Evolutionary conservation across 768 basidiomycete species (phyloP), one percentile per base, ranked within the genome.

Genomic region (Fomitopsis pulvina): DNA sequence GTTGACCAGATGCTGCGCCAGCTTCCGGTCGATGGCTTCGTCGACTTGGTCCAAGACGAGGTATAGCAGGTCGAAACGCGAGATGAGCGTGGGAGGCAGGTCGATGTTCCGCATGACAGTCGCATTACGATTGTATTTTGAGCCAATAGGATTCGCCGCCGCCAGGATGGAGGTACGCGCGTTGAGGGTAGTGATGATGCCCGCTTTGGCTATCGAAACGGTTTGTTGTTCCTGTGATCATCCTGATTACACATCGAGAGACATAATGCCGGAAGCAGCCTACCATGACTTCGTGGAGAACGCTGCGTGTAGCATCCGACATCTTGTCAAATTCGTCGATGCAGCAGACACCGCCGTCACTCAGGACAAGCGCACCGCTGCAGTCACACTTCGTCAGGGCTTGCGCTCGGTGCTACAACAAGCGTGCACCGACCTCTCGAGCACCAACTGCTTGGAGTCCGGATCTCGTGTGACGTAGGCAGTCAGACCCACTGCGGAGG

Each of bases 271-370:
- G 30, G 34, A 2, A 4, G 1, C 9, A 28, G 57, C 75, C 47
- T 56, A 91, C 90, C 95, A 98, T 98, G 14, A 96, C 94, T 81
- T 98, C 95, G 68, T 99, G 96, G 40, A 99, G 79, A 8, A 98
- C 95, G 63, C 96, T 97, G 41, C 96, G 85, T 39, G 96, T 98
- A 4, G 90, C 81, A 53, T 97, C 87, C 29, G 94, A 93, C 96
- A 99, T 99, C 68, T 99, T 99, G 71, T 99, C 96, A 59, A 99
- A 98, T 68, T 98, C 95, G 58, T 98, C 95, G 57, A 98, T 98
- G 63, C 95, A 98, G 64, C 93, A 97, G 4, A 97, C 92, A 64
- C 94, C 95, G 1, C 95, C 95, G 57, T 97, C 95, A 63, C 88
- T 91, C 52, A 97, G 69, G 1, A 96, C 94, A 10, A 97, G 80